These are phyloP conservation scores for Scenedesmus sp. DNA, from an alignment of 163 green algal genomes.

Conservation along the genomic window DNA sequence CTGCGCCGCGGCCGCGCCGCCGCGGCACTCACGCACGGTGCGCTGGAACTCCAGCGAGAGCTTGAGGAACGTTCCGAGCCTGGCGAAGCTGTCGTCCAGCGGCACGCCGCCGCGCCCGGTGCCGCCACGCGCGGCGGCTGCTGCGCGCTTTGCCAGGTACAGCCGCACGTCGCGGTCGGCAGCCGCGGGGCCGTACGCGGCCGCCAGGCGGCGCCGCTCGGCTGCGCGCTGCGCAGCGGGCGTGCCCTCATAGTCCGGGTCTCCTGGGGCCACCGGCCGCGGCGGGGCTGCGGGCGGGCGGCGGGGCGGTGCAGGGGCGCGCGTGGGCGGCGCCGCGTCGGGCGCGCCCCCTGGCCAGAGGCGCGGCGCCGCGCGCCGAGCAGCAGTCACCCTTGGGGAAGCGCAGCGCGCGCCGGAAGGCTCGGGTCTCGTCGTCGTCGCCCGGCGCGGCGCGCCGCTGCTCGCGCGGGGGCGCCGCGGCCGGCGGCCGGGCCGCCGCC, in stretches of 20 bases:
- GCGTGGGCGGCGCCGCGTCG: no score
- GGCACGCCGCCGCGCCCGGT: constrained; percentile 32
- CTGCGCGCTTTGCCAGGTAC: constrained; percentile 31
- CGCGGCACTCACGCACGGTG: constrained; percentile 27
- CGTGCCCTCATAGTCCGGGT: not conserved
- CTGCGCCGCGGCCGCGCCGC: no score
- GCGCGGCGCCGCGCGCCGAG: not conserved
- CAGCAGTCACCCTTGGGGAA: constrained; percentile 5
- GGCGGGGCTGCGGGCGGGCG: no score
- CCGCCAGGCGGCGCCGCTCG: not conserved
- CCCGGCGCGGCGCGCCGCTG: not conserved
- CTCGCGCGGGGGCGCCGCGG: not conserved
- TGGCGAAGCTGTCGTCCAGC: constrained; percentile 36
- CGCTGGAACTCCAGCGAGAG: constrained; percentile 36
- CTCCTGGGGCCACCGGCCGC: not conserved
- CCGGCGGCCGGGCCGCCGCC: not conserved
- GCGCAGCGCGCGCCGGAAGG: constrained; percentile 7
- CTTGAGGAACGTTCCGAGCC: constrained; percentile 43
- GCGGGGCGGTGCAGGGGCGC: no score
- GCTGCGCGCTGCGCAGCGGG: no score
- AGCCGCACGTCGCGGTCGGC: constrained; percentile 38
- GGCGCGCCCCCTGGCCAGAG: no score
- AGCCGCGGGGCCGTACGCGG: constrained; percentile 23
- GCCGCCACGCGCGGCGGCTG: not conserved
- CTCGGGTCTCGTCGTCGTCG: not conserved